These are phyloP conservation scores for Brassica juncea DNA, from an alignment of 345 rosid genomes.

Conservation along the genomic window DNA sequence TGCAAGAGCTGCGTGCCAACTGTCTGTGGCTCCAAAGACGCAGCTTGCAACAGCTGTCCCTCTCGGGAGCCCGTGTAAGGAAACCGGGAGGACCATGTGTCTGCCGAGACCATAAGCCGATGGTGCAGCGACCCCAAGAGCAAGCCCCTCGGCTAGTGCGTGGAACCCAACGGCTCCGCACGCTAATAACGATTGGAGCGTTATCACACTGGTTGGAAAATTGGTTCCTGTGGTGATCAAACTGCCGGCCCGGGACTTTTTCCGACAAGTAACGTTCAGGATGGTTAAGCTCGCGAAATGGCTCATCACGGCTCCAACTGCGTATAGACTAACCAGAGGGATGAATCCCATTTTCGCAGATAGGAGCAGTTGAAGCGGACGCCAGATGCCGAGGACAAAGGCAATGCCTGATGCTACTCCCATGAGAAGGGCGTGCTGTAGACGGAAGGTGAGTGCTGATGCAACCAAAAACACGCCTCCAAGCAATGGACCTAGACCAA, in stretches of 20 bases:
- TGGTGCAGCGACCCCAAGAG: conserved; percentile 98
- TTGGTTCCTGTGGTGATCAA: conserved; percentile 53
- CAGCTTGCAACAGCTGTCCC: conserved; percentile 99
- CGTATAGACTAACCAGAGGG: conserved; percentile 58
- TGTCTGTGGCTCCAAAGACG: conserved; percentile 87
- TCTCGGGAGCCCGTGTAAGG: conserved; percentile 89
- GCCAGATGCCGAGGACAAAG: conserved; percentile 84
- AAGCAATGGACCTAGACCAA: conserved; percentile 92
- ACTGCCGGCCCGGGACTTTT: conserved; percentile 55
- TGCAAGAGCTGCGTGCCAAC: conserved; percentile 86
- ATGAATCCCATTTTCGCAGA: conserved; percentile 77
- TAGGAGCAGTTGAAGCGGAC: conserved; percentile 78
- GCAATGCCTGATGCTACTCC: conserved; percentile 94
- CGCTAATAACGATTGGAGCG: conserved; percentile 84
- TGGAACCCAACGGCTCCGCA: conserved; percentile 87
- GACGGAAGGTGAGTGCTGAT: conserved; percentile 68
- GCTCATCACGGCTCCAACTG: conserved; percentile 57
- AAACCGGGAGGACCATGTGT: conserved; percentile 95
- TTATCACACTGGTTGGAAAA: conserved; percentile 67
- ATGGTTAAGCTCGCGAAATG: conserved; percentile 60
- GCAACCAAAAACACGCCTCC: conserved; percentile 80
- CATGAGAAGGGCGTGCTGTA: conserved; percentile 91
- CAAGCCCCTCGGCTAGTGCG: conserved; percentile 96
- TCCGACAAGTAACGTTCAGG: conserved; percentile 52
- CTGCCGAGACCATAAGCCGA: conserved; percentile 91